Evolutionary conservation across 2,329 filamentous ascomycete species (phyloP), one percentile per base, ranked within the genome.

Genomic region (Clonostachys sp.): DNA sequence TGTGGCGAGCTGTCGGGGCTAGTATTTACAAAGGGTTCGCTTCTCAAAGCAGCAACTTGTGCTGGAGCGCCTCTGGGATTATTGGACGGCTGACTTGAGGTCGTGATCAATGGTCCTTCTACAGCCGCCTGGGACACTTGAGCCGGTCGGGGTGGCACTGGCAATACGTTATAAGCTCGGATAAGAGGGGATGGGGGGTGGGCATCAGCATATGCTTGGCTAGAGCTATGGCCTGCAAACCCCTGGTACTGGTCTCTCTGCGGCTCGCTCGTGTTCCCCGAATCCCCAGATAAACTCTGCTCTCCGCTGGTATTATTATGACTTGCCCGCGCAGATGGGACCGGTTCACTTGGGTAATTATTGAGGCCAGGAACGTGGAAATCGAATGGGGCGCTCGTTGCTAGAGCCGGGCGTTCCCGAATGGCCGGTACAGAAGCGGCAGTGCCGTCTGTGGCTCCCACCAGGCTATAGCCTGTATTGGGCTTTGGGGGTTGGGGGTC

Each of bases 141-240:
- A 44, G 84, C 83, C 46, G 89, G 87, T 59, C 89, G 87, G 24
- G 89, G 87, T 45, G 88, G 88, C 59, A 86, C 70, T 40, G 86
- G 86, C 35, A 83, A 84, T 45, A 84, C 80, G 57, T 91, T 84
- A 61, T 91, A 86, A 55, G 83, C 84, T 59, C 83, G 82, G 56
- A 91, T 75, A 49, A 91, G 71, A 45, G 83, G 82, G 51, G 86
- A 77, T 45, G 79, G 68, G 54, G 63, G 72, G 55, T 57, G 62
- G 42, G 53, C 56, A 43, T 63, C 59, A 51, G 57, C 50, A 45
- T 63, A 58, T 14, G 55, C 46, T 45, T 58, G 51, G 51, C 51
- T 51, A 30, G 24, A 30, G 24, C 24, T 30, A 10, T 30, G 24
- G 9, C 24, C 24, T 30, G 24, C 24, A 30, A 30, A 30, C 8